Base-by-base conservation (phyloP, 2,329 filamentous ascomycete species). In the Pseudocercospora musae region DNA sequence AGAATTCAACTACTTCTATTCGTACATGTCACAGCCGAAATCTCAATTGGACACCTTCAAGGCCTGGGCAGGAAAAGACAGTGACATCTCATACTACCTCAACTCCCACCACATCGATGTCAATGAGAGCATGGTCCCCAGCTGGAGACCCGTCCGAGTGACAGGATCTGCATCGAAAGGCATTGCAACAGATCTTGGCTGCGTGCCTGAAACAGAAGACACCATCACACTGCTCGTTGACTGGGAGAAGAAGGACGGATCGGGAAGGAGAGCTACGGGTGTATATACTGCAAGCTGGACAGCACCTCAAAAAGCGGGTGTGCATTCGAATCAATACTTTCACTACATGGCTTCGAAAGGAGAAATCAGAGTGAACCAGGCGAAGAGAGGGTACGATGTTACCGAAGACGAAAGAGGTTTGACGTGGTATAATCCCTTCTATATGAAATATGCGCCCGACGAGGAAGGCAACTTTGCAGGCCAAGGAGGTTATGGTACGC, bases 1-100 rank as follows among this genome's bases (percentile, higher is more conserved):
- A 67, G 92, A 96, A 79, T 97, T 97, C 86, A 96, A 96, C 82
- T 97, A 97, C 83, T 97, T 96, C 77, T 97, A 96, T 84, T 89
- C 86, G 71, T 97, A 97, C 85, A 96, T 96, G 92, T 91, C 88
- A 55, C 92, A 96, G 82, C 90, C 89, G 64, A 96, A 96, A 80
- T 91, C 84, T 56, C 92, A 96, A 79, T 85, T 96, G 53, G 90
- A 96, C 82, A 96, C 92, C 0, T 96, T 96, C 87, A 93, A 92
- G 78, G 89, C 92, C 2, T 96, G 92, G 92, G 93, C 93, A 0
- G 93, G 93, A 66, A 87, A 89, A 71, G 92, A 96, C 70, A 93
- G 89, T 29, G 94, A 97, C 77, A 97, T 97, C 71, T 93, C 89
- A 9, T 97, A 97, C 82, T 97, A 97, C 78, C 86, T 97, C 68